These are phyloP conservation scores for Diphasiastrum complanatum DNA, from an alignment of 83 land plant genomes.

Conservation along the genomic window DNA sequence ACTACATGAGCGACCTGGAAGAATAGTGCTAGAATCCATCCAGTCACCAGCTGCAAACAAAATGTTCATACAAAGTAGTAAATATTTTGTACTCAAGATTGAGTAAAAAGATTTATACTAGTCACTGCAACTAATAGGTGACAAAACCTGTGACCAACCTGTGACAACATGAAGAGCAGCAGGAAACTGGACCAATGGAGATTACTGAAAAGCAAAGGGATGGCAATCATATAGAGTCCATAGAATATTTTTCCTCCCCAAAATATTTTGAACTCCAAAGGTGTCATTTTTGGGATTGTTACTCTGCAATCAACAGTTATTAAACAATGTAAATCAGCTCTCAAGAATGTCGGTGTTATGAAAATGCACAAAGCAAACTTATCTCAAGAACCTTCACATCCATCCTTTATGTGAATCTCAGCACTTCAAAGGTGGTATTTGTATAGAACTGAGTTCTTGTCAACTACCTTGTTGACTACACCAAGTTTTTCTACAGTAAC, in stretches of 20 bases:
- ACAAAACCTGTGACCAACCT: constrained; percentile 21
- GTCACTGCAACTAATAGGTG: neutral
- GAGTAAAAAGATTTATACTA: neutral
- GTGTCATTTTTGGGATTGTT: constrained; percentile 44
- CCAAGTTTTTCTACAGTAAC: too few relatives aligned
- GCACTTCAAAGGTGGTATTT: too few relatives aligned
- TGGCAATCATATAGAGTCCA: constrained; percentile 37
- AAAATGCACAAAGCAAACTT: too few relatives aligned
- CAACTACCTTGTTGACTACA: too few relatives aligned
- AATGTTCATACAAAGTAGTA: neutral
- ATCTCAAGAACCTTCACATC: too few relatives aligned
- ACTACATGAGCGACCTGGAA: constrained; percentile 55
- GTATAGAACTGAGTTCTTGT: too few relatives aligned
- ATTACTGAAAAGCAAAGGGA: constrained; percentile 38
- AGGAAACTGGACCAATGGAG: constrained; percentile 11
- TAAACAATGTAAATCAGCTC: too few relatives aligned
- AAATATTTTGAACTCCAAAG: constrained; percentile 28
- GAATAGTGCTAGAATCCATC: constrained; percentile 43
- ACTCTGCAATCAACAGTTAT: constrained; percentile 31
- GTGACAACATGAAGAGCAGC: constrained; percentile 24
- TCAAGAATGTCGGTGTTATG: too few relatives aligned
- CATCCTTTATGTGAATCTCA: too few relatives aligned
- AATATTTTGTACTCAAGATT: neutral
- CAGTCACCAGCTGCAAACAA: constrained; percentile 35
- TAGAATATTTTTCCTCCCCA: constrained; percentile 42